Evolutionary conservation across 2,329 filamentous ascomycete genomes (phyloP), one percentile per base, ranked within the genome.

Genomic region (Penicillium sp.): DNA sequence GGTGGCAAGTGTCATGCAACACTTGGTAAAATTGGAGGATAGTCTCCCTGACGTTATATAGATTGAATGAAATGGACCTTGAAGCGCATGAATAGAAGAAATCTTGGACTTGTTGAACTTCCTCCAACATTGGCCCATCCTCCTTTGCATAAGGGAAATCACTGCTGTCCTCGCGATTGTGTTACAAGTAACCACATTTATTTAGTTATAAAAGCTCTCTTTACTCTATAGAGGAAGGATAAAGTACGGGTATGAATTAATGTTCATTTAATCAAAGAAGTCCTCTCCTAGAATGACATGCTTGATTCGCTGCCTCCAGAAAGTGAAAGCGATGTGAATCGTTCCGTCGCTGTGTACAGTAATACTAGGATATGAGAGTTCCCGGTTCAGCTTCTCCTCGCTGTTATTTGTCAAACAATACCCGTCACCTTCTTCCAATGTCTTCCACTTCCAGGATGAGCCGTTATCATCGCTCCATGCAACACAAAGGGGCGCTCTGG

Each of bases 371-470:
- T 81, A 81, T 25, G 77, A 79, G 37, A 81, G 48, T 57, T 81
- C 79, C 7, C 78, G 65, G 28, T 81, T 81, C 2, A 75, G 70
- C 45, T 77, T 76, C 0, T 77, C 70, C 10, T 70, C 69, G 0
- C 76, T 79, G 54, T 80, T 79, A 58, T 81, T 81, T 0, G 78
- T 81, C 68, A 80, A 73, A 52, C 79, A 81, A 28, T 76, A 80
- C 0, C 79, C 79, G 61, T 81, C 78, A 0, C 79, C 78, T 3
- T 79, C 78, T 45, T 81, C 77, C 0, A 81, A 60, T 4, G 79
- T 69, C 17, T 71, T 75, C 51, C 71, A 71, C 11, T 60, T 71
- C 78, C 78, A 81, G 0, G 71, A 75, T 10, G 69, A 3, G 0
- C 78, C 78, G 8, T 73, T 64, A 54, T 81, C 76, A 4, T 70